Percentiles rank a stretch among this genome's conserved stretches.
Evolutionary conservation across 192 early-diverging fungal species (phyloP).

Genomic region (Backusella luteola): DNA sequence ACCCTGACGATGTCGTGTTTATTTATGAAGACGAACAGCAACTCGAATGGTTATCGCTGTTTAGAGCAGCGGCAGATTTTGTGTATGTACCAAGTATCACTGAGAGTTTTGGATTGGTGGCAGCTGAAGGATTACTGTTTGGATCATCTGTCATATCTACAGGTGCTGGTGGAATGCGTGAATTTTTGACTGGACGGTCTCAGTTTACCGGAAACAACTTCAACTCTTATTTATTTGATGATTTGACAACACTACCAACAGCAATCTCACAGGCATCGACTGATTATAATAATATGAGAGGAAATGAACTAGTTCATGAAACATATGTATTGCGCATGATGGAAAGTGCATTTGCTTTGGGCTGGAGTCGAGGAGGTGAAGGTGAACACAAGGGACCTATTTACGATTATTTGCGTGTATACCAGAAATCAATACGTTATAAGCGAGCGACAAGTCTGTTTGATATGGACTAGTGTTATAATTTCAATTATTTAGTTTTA

Average conservation of each 20-base stretch:
- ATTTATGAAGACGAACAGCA: slow-evolving; percentile 43
- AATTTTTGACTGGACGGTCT: slow-evolving; percentile 51
- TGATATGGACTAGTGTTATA: not conserved
- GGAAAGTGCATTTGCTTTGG: slow-evolving; percentile 41
- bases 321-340: slow-evolving; percentile 39
- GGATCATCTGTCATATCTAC: slow-evolving; percentile 50
- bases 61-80: slow-evolving; percentile 53
- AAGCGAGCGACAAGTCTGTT: not conserved
- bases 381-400: slow-evolving; percentile 33
- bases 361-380: slow-evolving; percentile 37
- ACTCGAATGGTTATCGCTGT: slow-evolving; percentile 43
- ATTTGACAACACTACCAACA: slow-evolving; percentile 15
- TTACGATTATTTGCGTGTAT: slow-evolving; percentile 43
- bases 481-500: too few relatives aligned
- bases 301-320: slow-evolving; percentile 28
- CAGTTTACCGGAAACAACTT: not conserved
- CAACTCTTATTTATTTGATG: slow-evolving; percentile 39
- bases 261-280: slow-evolving; percentile 35
- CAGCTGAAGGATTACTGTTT: slow-evolving; percentile 57
- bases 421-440: slow-evolving; percentile 28
- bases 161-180: slow-evolving; percentile 49
- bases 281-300: slow-evolving; percentile 29
- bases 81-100: slow-evolving; percentile 52
- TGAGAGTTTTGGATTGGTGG: slow-evolving; percentile 55
- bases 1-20: slow-evolving; percentile 39